Evolutionary conservation across 1,139 yeast species (phyloP), one percentile per base, ranked within the genome.

Genomic region (Saccharomyces hybrid): DNA sequence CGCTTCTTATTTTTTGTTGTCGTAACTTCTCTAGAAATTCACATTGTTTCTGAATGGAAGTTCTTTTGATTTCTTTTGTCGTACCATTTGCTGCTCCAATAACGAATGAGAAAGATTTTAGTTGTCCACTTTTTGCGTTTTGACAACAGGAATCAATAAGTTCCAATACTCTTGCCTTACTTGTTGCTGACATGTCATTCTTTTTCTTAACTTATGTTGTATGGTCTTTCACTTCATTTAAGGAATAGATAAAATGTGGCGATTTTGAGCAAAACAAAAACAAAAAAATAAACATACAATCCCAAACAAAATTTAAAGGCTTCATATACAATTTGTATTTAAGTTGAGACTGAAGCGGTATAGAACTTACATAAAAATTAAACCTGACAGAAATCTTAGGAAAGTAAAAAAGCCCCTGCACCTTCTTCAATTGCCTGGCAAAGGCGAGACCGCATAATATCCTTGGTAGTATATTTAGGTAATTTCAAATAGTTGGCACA

Each of bases 401-500:
- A 89, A 49, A 93, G 75, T 52, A 88, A 77, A 70, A 93, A 93
- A 1, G 96, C 89, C 25, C 90, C 95, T 1, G 93, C 86, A 30
- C 99, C 99, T 63, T 91, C 98, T 26, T 75, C 75, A 63, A 90
- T 81, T 0, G 99, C 97, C 56, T 82, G 86, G 25, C 73, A 57
- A 11, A 93, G 70, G 56, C 85, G 77, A 46, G 75, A 67, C 55
- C 70, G 75, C 83, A 93, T 78, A 1, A 88, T 71, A 31, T 76
- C 82, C 58, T 77, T 78, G 30, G 80, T 74, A 1, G 89, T 79
- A 67, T 93, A 93, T 58, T 86, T 81, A 1, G 99, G 99, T 30
- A 93, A 73, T 70, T 93, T 93, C 61, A 93, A 77, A 67, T 93
- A 93, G 68, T 93, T 93, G 5, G 96, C 98, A 75, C 99, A 93